phyloP scores from a whole-genome alignment of 129 eudicot species.

The Lactuca saligna region DNA sequence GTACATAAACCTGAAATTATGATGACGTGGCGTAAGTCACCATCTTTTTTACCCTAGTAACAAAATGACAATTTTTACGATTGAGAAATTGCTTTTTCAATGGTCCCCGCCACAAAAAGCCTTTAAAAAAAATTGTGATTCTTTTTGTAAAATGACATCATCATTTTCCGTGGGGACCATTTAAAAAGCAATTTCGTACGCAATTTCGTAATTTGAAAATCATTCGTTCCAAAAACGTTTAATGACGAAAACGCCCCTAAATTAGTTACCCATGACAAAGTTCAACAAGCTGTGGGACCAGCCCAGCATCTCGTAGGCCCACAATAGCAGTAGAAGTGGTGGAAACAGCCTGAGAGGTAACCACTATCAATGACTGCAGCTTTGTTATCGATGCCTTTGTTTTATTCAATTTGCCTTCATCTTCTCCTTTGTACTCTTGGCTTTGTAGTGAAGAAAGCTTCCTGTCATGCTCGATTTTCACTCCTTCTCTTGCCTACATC shows the following conservation, averaged over 20 bases:
- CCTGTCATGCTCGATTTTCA: conserved; percentile 83
- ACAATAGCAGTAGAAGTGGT: conserved; percentile 82
- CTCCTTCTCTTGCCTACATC: conserved; percentile 87
- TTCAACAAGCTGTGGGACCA: conserved; percentile 88
- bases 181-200: no score
- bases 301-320: conserved; percentile 73
- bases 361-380: conserved; percentile 75
- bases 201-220: no score
- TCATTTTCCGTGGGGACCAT: neutral
- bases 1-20: conserved; percentile 80
- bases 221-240: conserved; percentile 3
- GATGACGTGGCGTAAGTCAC: neutral
- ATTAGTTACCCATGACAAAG: conserved; percentile 84
- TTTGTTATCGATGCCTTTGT: conserved; percentile 77
- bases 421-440: conserved; percentile 78
- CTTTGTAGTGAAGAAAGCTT: conserved; percentile 74
- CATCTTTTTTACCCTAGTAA: no score
- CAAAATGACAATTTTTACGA: no score
- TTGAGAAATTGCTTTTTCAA: no score
- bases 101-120: neutral
- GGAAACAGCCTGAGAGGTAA: conserved; percentile 89
- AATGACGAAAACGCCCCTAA: neutral
- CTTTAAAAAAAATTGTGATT: no score
- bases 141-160: neutral
- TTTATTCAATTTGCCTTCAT: conserved; percentile 76